Base-by-base conservation (phyloP, 129 eudicot genomes). In the Ambrosia artemisiifolia region DNA sequence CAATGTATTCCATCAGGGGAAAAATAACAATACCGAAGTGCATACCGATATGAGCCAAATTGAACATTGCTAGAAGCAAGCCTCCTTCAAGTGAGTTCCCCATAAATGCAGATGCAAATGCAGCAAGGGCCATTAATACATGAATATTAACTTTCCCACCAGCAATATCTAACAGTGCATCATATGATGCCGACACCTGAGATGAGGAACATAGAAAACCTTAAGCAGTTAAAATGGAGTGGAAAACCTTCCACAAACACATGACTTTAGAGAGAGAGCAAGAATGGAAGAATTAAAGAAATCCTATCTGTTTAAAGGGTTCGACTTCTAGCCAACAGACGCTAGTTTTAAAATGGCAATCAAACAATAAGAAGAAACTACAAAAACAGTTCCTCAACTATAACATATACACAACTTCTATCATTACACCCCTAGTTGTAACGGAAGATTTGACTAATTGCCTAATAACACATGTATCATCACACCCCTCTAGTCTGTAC, bases 141-240 rank as follows among this genome's bases (percentile, higher is more conserved):
- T 94, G 99, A 81, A 94, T 94, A 73, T 94, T 94, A n/a, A 94
- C 89, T 76, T 83, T 94, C 46, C 99, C 99, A 53, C 96, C 99
- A 20, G 80, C 61, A 42, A 94, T 80, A 71, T 94, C 99, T 47
- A 90, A 40, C 19, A 83, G 70, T 1, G 99, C 97, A 79, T 94
- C 99, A 62, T 78, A 84, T 57, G 97, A 86, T 48, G 99, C 97
- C 3, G 99, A 90, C 11, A 90, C 84, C 99, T 90, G 84, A 40
- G 20, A 82, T 53, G 28, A 56, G 48, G 18, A 63, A 71, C 28
- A 18, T 16, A 3, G 68, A n/a, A 16, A 63, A 36, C 68, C 68
- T 35, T 63, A 35, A 35, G n/a, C 67, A 35, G 30, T 33, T 28
- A 32, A 12, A 62, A 62, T 16, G 30, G 11, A 3, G 13, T 16